Percentiles rank a stretch among this genome's conserved stretches.
Evolutionary conservation across 305 asterid genomes (phyloP).

Genomic region (Fraxinus ornus): DNA sequence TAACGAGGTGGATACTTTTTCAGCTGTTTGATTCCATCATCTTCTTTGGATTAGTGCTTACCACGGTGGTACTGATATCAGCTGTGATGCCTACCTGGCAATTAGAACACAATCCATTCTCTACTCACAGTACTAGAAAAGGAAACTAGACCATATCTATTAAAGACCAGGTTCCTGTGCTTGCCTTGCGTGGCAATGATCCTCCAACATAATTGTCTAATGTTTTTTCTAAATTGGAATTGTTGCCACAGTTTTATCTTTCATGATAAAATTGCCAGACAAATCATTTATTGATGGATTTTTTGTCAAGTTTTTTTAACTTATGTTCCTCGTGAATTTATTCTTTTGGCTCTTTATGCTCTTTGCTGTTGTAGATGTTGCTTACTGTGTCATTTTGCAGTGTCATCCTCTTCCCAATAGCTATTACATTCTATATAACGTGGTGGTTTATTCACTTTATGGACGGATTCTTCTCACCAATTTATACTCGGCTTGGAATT

Average conservation of each 20-base stretch:
- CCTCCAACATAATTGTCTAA: neutral
- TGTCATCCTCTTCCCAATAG: constrained; percentile 2
- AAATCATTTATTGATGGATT: neutral
- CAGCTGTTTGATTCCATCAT: neutral
- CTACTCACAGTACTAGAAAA: neutral
- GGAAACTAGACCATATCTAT: neutral
- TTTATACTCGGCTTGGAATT: neutral
- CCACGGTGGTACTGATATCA: neutral
- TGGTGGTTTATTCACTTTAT: constrained; percentile 5
- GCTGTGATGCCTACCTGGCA: neutral
- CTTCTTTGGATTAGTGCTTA: neutral
- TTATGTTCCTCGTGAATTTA: neutral
- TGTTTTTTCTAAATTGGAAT: neutral
- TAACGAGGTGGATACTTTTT: neutral
- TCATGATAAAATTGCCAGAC: neutral
- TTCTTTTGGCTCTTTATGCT: neutral
- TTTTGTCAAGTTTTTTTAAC: neutral
- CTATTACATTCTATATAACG: neutral
- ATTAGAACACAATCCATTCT: neutral
- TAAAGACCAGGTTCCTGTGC: neutral
- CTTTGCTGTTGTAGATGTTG: neutral
- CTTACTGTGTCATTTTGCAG: neutral
- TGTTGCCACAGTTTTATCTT: neutral
- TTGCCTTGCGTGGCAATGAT: neutral
- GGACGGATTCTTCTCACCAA: neutral